These are phyloP conservation scores for Auriscalpium microsporum DNA, from an alignment of 768 basidiomycete genomes.

Conservation along the genomic window DNA sequence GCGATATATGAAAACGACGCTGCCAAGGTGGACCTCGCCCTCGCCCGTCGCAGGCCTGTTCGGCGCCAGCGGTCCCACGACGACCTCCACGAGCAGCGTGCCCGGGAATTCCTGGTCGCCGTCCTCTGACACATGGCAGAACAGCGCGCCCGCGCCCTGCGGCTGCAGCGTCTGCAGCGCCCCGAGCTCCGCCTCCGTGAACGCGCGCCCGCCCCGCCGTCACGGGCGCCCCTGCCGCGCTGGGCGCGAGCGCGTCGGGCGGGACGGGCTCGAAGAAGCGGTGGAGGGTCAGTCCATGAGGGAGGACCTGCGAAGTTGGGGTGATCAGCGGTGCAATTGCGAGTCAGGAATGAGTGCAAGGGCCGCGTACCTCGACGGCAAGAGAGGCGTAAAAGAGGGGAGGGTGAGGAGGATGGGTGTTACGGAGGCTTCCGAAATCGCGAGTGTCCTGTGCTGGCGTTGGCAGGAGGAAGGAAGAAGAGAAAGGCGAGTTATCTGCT, in stretches of 20 bases:
- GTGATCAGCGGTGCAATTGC: conserved; percentile 5
- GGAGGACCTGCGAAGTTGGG: conserved; percentile 40
- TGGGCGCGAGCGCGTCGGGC: conserved; percentile 24
- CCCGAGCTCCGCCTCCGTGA: conserved; percentile 47
- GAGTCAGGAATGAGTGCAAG: conserved; percentile 2
- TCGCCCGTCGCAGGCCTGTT: conserved; percentile 19
- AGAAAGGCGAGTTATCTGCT: neutral
- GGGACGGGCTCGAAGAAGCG: conserved; percentile 45
- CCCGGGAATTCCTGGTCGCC: conserved; percentile 71
- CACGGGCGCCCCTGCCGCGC: conserved; percentile 14
- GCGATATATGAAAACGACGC: conserved; percentile 58
- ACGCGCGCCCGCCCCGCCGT: conserved; percentile 24
- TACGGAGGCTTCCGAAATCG: conserved; percentile 23
- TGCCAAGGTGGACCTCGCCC: conserved; percentile 48
- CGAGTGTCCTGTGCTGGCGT: neutral
- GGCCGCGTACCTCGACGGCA: conserved; percentile 46
- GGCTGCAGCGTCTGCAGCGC: conserved; percentile 24
- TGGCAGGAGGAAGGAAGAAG: neutral
- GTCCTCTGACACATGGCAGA: conserved; percentile 48
- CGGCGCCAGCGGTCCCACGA: conserved; percentile 24
- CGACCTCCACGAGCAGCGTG: conserved; percentile 43
- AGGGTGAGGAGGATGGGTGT: conserved; percentile 46
- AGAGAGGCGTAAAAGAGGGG: conserved; percentile 49
- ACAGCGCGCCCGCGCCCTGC: conserved; percentile 38
- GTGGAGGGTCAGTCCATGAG: conserved; percentile 62